Evolutionary conservation across 768 basidiomycete genomes (phyloP), one percentile per base, ranked within the genome.

Genomic region (Russula vinacea): DNA sequence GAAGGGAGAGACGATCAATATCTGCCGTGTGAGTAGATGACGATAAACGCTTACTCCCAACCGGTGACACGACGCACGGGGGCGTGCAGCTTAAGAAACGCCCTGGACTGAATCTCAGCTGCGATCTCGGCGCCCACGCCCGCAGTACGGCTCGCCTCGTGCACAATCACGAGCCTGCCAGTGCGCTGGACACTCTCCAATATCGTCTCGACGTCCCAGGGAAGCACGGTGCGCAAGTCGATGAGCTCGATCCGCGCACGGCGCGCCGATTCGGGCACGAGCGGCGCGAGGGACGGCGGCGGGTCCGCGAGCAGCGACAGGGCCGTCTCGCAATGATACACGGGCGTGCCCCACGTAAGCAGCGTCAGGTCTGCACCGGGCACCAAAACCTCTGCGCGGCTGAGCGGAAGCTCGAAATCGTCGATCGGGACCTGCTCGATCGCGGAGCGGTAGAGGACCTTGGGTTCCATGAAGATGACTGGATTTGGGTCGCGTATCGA

Each of bases 391-490:
- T 98, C 94, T 6, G 92, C 92, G 66, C 84, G 81, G 14, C 86
- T 87, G 5, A 98, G 80, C 0, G 94, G 92, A n/a, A 98, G 80
- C 59, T 83, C 79, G 71, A 81, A 98, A 73, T 96, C 94, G 71
- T 92, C 90, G 39, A 88, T 79, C 0, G 94, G 94, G 16, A 97
- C 95, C 75, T 97, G 92, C 72, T 98, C 94, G 44, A 95, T 88
- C 70, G 94, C 85, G 51, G 94, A 94, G 56, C 94, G 87, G 73
- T 98, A 98, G 16, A 98, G 78, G 62, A 96, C 83, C 78, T 98
- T 88, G 51, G 94, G 94, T 74, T 98, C 94, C 87, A 98, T 92
- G 74, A 98, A 92, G 50, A 98, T 84, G 16, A 94, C 90, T 0
- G 95, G 95, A 70, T 95, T 95, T 0, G 92, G 91, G 70, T 98